Conservation (phyloP, 768 basidiomycete species). For the Collybia sordida region DNA sequence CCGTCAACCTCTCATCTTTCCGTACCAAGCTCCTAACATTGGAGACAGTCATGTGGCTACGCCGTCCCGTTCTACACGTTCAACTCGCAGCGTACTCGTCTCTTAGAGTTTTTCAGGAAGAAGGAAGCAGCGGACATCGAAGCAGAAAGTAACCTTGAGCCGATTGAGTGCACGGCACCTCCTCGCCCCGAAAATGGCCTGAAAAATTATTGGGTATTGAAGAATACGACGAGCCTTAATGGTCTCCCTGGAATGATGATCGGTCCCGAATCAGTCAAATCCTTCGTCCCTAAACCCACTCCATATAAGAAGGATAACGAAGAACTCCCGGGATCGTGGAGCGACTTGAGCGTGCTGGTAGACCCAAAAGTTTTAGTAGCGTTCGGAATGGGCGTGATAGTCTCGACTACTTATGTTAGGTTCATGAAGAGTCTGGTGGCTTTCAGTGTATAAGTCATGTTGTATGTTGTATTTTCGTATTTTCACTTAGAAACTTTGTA, state of each 20-base stretch:
- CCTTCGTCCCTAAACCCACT: slow-evolving; percentile 5
- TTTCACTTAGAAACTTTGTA: too few relatives aligned
- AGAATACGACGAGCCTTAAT: slow-evolving; percentile 54
- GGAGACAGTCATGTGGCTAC: slow-evolving; percentile 61
- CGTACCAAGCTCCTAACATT: neutral
- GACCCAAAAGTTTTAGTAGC: neutral
- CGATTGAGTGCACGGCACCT: slow-evolving; percentile 4
- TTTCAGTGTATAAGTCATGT: too few relatives aligned
- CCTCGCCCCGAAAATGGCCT: slow-evolving; percentile 37
- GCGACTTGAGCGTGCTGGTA: neutral
- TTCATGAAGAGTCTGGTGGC: neutral
- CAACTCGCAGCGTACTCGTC: slow-evolving; percentile 51
- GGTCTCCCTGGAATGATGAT: slow-evolving; percentile 49
- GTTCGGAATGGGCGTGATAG: slow-evolving; percentile 1
- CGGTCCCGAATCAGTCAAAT: slow-evolving; percentile 20
- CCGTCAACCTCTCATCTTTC: neutral
- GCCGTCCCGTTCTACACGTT: slow-evolving; percentile 62
- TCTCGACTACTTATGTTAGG: neutral
- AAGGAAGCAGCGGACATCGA: slow-evolving; percentile 42
- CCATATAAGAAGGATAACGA: slow-evolving; percentile 3
- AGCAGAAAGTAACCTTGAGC: slow-evolving; percentile 10
- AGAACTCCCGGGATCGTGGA: neutral
- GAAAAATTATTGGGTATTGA: slow-evolving; percentile 51
- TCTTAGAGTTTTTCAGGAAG: slow-evolving; percentile 42
- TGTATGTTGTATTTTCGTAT: too few relatives aligned